These are phyloP conservation scores for Geotrichum klebahnii DNA, from an alignment of 1,139 yeast genomes.

Conservation along the genomic window DNA sequence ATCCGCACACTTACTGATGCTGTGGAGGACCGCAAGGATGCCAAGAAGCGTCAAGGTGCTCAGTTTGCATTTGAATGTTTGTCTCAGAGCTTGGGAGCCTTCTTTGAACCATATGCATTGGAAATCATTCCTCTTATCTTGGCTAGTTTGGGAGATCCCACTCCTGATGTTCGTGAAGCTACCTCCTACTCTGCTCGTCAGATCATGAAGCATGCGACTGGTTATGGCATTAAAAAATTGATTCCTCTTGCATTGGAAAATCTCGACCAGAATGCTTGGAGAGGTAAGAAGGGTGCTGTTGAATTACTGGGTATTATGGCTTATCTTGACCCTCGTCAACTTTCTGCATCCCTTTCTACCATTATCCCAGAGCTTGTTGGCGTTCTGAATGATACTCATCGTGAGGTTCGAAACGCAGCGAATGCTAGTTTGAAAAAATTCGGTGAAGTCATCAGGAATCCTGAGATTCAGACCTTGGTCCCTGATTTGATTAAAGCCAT, in stretches of 20 bases:
- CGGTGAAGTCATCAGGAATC: constrained; percentile 96
- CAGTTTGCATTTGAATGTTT: constrained; percentile 82
- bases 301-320: constrained; percentile 97
- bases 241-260: constrained; percentile 87
- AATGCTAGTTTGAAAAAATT: constrained; percentile 82
- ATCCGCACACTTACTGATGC: constrained; percentile 77
- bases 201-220: constrained; percentile 87
- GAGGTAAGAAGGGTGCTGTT: constrained; percentile 95
- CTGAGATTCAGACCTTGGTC: constrained; percentile 87
- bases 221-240: constrained; percentile 84
- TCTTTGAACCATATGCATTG: constrained; percentile 89
- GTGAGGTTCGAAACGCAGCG: constrained; percentile 94
- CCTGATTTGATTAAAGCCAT: constrained; percentile 89
- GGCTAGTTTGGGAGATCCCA: constrained; percentile 76
- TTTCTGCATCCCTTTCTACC: constrained; percentile 79
- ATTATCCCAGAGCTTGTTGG: constrained; percentile 96
- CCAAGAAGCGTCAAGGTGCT: constrained; percentile 78
- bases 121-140: constrained; percentile 80
- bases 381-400: constrained; percentile 89
- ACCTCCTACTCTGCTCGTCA: constrained; percentile 82
- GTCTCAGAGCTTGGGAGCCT: constrained; percentile 67
- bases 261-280: constrained; percentile 88
- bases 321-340: constrained; percentile 87
- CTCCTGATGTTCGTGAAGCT: constrained; percentile 82
- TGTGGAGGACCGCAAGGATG: constrained; percentile 77